phyloP scores from a whole-genome alignment of 2,329 filamentous ascomycete species.

The Alternaria gaisen region DNA sequence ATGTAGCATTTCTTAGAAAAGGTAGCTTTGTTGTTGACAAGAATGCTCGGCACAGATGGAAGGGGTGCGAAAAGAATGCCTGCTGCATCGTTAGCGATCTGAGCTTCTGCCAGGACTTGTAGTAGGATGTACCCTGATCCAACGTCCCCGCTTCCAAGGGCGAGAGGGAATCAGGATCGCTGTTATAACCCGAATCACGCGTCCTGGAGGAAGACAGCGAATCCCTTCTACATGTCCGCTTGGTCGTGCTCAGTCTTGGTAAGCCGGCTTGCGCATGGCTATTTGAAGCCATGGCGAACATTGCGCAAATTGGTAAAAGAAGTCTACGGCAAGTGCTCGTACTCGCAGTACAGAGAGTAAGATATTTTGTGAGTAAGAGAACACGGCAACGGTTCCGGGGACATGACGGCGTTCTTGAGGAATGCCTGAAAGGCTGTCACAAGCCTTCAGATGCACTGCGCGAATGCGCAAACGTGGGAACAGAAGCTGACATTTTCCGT shows the following conservation, averaged over 20 bases:
- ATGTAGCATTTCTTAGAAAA: constrained; percentile 17
- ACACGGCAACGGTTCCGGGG: background rate
- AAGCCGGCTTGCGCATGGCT: constrained; percentile 19
- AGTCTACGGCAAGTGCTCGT: constrained; percentile 1
- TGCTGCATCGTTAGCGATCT: constrained; percentile 17
- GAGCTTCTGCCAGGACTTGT: background rate
- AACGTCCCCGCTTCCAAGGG: constrained; percentile 30
- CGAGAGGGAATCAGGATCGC: constrained; percentile 40
- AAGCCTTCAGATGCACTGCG: constrained; percentile 24
- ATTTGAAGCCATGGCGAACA: constrained; percentile 18
- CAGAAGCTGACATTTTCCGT: constrained; percentile 19
- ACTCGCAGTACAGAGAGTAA: constrained; percentile 8
- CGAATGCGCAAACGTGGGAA: constrained; percentile 30
- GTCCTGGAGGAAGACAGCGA: constrained; percentile 39
- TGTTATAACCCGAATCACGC: constrained; percentile 44
- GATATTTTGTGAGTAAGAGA: background rate
- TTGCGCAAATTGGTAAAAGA: constrained; percentile 19
- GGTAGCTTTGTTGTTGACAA: constrained; percentile 11
- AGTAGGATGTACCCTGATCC: constrained; percentile 27
- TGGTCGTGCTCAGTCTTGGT: constrained; percentile 29
- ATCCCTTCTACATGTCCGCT: constrained; percentile 32
- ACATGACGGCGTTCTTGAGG: constrained; percentile 3
- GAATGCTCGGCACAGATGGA: constrained; percentile 14
- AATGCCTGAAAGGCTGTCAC: constrained; percentile 22
- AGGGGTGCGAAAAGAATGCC: constrained; percentile 14